Percentiles rank a stretch among this genome's conserved stretches.
Evolutionary conservation across 2,329 filamentous ascomycete species (phyloP).

Genomic region (Calonectria honghensis): DNA sequence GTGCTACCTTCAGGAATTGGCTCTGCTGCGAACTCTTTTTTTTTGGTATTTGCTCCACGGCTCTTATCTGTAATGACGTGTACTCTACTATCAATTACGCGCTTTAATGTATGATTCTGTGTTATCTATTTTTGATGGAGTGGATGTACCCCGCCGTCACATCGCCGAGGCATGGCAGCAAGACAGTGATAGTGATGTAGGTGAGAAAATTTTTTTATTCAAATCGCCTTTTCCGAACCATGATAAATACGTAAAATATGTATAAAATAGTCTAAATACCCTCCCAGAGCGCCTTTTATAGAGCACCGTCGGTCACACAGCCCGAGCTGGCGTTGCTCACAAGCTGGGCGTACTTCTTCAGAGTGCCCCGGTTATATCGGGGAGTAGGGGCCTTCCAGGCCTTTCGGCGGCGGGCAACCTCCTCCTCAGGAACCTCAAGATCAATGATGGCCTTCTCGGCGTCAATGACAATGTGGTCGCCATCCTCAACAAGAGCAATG

Average conservation of each 20-base stretch:
- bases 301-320: constrained; percentile 72
- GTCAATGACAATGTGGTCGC: constrained; percentile 88
- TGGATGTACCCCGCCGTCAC: constrained; percentile 1
- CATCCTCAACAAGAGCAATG: constrained; percentile 87
- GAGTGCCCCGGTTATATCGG: constrained; percentile 77
- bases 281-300: constrained; percentile 43
- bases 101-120: constrained; percentile 2
- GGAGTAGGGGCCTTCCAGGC: constrained; percentile 78
- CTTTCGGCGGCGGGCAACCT: constrained; percentile 74
- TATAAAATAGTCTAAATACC: constrained; percentile 47
- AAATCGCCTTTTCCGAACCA: constrained; percentile 56
- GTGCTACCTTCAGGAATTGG: constrained; percentile 16
- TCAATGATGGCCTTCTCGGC: constrained; percentile 83
- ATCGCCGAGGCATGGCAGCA: constrained; percentile 37
- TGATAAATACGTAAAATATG: constrained; percentile 47
- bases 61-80: constrained; percentile 32
- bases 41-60: constrained; percentile 13
- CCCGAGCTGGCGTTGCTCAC: constrained; percentile 77
- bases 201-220: constrained; percentile 45
- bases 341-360: constrained; percentile 80
- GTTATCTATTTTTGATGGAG: background rate
- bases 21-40: background rate
- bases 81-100: background rate
- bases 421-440: constrained; percentile 79
- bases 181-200: constrained; percentile 5